phyloP scores from a whole-genome alignment of 1,139 yeast species.

The Candida sanyaensis region DNA sequence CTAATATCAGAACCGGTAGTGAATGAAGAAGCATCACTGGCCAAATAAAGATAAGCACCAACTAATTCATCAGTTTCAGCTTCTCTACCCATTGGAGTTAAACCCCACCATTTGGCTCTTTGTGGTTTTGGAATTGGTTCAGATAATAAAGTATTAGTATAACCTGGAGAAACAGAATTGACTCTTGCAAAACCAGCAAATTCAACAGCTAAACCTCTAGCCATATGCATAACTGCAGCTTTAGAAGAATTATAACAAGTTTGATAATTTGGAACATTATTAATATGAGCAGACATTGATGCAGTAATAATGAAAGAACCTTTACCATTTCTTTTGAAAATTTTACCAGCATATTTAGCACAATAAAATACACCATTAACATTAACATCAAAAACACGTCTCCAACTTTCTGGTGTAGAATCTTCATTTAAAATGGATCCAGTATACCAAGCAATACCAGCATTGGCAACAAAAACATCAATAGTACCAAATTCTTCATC shows the following conservation, averaged over 20 bases:
- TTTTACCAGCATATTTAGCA: slow-evolving; percentile 53
- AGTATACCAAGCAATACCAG: slow-evolving; percentile 81
- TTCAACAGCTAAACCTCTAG: slow-evolving; percentile 55
- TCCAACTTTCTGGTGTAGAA: slow-evolving; percentile 50
- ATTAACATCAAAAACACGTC: slow-evolving; percentile 50
- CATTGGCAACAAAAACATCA: slow-evolving; percentile 84
- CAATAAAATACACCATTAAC: slow-evolving; percentile 62
- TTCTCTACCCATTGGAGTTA: slow-evolving; percentile 45
- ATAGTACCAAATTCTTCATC: slow-evolving; percentile 67
- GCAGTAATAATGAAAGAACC: slow-evolving; percentile 66
- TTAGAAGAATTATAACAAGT: slow-evolving; percentile 60
- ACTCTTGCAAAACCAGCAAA: slow-evolving; percentile 58
- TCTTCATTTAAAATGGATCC: slow-evolving; percentile 65
- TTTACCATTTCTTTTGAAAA: slow-evolving; percentile 46
- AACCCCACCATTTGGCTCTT: slow-evolving; percentile 37
- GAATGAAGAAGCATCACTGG: slow-evolving; percentile 42
- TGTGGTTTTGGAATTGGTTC: slow-evolving; percentile 42
- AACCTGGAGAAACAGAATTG: slow-evolving; percentile 59
- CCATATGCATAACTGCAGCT: slow-evolving; percentile 58
- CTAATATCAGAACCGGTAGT: slow-evolving; percentile 49
- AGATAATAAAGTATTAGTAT: slow-evolving; percentile 55
- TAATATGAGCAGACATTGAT: slow-evolving; percentile 60
- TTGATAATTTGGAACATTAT: slow-evolving; percentile 56
- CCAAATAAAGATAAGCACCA: slow-evolving; percentile 46
- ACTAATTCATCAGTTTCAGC: slow-evolving; percentile 41